Evolutionary conservation across 441 rosid genomes (phyloP), one percentile per base, ranked within the genome.

Genomic region (Adansonia gregorii): DNA sequence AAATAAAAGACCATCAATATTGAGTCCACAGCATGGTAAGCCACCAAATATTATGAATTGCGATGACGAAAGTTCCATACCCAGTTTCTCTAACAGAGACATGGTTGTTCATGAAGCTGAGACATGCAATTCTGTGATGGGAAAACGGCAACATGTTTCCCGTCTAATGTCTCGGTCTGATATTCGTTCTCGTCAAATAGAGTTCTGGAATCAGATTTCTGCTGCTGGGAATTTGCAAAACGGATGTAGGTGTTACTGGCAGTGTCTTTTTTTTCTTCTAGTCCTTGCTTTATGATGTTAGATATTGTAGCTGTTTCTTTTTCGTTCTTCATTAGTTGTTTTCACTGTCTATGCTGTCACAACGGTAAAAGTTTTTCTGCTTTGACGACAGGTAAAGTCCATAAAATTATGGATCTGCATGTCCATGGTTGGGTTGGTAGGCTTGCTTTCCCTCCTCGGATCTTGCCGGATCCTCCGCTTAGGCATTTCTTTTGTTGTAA

Each of bases 371-470:
- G 39, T 19, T 22, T 35, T 66, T 17, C 17, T 4, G 56, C 22
- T 68, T 6, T 22, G 41, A 12, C 22, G 56, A 49, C 1, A 69
- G 43, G 43, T 69, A 15, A 69, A 49, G 59, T 65, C 72, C 52
- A 48, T 4, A 41, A 48, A 69, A 51, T 49, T 14, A 3, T 49
- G 59, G 73, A 12, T 51, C 43, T 56, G 43, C 54, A 11, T 68
- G 45, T 64, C 1, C 22, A 3, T 74, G 81, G 77, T 59, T 83
- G 83, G 83, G 15, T 80, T 56, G 81, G 81, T 68, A 76, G 81
- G 74, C 73, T 77, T 69, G 64, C 52, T 46, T 77, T 69, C 48
- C 70, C 70, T 64, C 59, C 78, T 64, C 60, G 4, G 49, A 46
- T 12, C 46, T 59, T 67, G 17, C 67, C 22, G n/a, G 73, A 60